Evolutionary conservation across 169 alveolate species (phyloP), one percentile per base, ranked within the genome.

Genomic region (Plasmodium gonderi): DNA sequence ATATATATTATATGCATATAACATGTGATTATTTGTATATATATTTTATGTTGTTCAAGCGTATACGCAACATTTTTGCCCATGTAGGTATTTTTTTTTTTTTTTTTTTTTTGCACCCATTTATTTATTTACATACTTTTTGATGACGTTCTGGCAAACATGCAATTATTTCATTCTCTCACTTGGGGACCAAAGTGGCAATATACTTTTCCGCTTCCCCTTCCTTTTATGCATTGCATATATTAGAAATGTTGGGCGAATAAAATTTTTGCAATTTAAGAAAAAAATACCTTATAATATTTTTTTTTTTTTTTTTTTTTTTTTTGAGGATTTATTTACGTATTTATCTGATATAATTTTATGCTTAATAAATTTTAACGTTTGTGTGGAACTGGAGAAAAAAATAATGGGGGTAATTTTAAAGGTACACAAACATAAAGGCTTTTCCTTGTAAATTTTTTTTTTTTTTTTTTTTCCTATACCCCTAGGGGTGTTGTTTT

Each of bases 171-270:
- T 20, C n/a, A n/a, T n/a, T n/a, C n/a, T n/a, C 9, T 14, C 40
- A 29, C 38, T 23, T 60, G 36, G 72, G 72, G 72, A 60, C 26
- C 72, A 60, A 60, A 60, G 72, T 60, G 72, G 72, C 72, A 36
- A n/a, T n/a, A n/a, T n/a, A n/a, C n/a, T n/a, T n/a, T n/a, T n/a
- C n/a, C n/a, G n/a, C n/a, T n/a, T n/a, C n/a, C n/a, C n/a, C n/a
- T n/a, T n/a, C n/a, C n/a, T n/a, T n/a, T n/a, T n/a, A n/a, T n/a
- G n/a, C n/a, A n/a, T n/a, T n/a, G n/a, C n/a, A n/a, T n/a, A n/a
- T n/a, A n/a, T n/a, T n/a, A n/a, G n/a, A n/a, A n/a, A n/a, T 60
- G 72, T 29, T 8, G 72, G 72, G 23, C 33, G 7, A 54, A 17
- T 23, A 60, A 60, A 12, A 7, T 29, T 54, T 7, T 60, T n/a